A percentile compares a stretch with the other conserved stretches of the same genome.
Conservation (phyloP, 1,284 basidiomycete genomes). For the Thecaphora thlaspeos region DNA sequence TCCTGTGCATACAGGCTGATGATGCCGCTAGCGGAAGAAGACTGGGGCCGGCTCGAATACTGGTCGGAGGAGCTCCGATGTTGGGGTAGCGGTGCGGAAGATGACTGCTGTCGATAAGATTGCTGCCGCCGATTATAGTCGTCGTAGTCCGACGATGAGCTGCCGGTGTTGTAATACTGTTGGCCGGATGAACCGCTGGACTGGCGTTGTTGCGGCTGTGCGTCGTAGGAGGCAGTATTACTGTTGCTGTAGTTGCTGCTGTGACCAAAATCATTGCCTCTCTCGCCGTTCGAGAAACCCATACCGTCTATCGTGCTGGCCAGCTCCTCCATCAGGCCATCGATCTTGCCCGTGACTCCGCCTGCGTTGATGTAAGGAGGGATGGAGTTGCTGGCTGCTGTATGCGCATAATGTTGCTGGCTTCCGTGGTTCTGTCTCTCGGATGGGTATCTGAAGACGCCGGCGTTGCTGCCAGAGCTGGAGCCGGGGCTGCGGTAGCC, state of each 20-base stretch:
- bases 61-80: not conserved
- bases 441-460: no score
- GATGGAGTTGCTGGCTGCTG: not conserved
- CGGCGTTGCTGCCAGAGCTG: no score
- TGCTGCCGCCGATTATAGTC: not conserved
- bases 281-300: not conserved
- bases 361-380: not conserved
- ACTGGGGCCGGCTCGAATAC: conserved; percentile 14
- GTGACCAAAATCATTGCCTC: no score
- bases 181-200: not conserved
- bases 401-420: no score
- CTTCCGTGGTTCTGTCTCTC: no score
- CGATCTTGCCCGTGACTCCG: not conserved
- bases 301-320: not conserved
- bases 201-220: not conserved
- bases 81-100: not conserved
- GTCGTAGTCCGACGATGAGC: not conserved
- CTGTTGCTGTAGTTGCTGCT: not conserved
- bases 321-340: conserved; percentile 1
- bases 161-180: no score
- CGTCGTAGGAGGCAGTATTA: not conserved
- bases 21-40: conserved; percentile 36
- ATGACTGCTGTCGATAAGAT: not conserved
- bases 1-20: conserved; percentile 40
- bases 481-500: not conserved